These are phyloP conservation scores for Tetrahymena malaccensis DNA, from an alignment of 73 alveolate genomes.

Conservation along the genomic window DNA sequence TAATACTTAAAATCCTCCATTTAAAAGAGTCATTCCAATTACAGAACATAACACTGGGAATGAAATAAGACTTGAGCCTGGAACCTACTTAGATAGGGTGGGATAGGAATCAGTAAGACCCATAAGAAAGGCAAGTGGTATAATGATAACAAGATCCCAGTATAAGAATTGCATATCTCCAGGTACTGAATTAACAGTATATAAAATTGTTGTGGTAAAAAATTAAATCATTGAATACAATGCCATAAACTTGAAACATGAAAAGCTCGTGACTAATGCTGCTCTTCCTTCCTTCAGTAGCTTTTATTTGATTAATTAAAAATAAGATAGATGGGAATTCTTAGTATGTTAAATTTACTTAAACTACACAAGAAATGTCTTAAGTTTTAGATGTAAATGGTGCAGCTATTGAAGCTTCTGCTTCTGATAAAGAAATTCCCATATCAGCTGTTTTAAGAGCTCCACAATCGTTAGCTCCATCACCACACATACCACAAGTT, in stretches of 20 bases:
- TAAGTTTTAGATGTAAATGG: constrained; percentile 69
- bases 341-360: constrained; percentile 30
- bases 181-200: constrained; percentile 51
- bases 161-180: constrained; percentile 74
- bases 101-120: constrained; percentile 79
- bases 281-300: constrained; percentile 77
- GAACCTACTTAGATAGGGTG: constrained; percentile 61
- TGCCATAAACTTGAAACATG: constrained; percentile 83
- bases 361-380: constrained; percentile 61
- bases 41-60: constrained; percentile 67
- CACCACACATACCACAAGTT: constrained; percentile 87
- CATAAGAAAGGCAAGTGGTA: constrained; percentile 77
- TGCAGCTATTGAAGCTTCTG: constrained; percentile 89
- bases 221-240: constrained; percentile 83
- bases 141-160: constrained; percentile 68
- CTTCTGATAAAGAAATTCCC: constrained; percentile 82
- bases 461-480: constrained; percentile 91
- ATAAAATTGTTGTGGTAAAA: constrained; percentile 55
- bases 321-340: no score
- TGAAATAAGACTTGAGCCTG: constrained; percentile 70
- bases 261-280: constrained; percentile 77
- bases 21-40: constrained; percentile 47
- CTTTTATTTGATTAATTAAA: not conserved
- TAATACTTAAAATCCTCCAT: constrained; percentile 40
- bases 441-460: constrained; percentile 83